A percentile compares a stretch with the other conserved stretches of the same genome.
phyloP scores from a whole-genome alignment of 2,329 filamentous ascomycete genomes.

The Xylaria sp. region DNA sequence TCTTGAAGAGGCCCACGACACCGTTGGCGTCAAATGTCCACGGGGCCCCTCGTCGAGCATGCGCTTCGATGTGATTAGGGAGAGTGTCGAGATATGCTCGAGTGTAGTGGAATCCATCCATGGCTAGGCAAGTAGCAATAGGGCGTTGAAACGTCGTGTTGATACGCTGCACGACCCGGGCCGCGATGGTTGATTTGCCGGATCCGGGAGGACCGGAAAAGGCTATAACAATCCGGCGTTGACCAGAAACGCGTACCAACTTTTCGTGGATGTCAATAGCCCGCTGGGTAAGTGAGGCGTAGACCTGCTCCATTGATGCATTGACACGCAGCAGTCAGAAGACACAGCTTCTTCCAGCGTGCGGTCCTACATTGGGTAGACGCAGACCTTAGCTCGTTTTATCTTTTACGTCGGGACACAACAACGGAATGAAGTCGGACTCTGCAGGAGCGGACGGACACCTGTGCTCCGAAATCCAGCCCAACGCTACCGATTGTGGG shows the following conservation, averaged over 20 bases:
- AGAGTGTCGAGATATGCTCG: no score
- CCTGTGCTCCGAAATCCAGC: constrained; percentile 13
- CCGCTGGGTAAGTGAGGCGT: constrained; percentile 13
- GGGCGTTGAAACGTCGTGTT: constrained; percentile 19
- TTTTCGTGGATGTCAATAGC: constrained; percentile 9
- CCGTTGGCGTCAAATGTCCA: no score
- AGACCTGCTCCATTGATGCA: constrained; percentile 19
- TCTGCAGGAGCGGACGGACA: constrained; percentile 11
- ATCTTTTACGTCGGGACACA: neutral
- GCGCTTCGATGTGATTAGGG: no score
- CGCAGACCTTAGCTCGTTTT: neutral
- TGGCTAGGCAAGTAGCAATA: constrained; percentile 30
- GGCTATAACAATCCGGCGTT: constrained; percentile 37
- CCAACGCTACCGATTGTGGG: neutral
- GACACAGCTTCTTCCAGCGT: neutral
- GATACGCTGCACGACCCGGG: constrained; percentile 31
- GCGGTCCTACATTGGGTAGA: neutral
- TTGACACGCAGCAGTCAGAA: neutral
- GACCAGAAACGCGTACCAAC: neutral
- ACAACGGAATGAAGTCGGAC: neutral
- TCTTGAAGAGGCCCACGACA: no score
- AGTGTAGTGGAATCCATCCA: no score
- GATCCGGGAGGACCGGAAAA: constrained; percentile 43
- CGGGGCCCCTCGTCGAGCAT: no score
- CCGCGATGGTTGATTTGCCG: constrained; percentile 44